These are phyloP conservation scores for Fusarium euwallaceae DNA, from an alignment of 2,329 filamentous ascomycete species.

Conservation along the genomic window DNA sequence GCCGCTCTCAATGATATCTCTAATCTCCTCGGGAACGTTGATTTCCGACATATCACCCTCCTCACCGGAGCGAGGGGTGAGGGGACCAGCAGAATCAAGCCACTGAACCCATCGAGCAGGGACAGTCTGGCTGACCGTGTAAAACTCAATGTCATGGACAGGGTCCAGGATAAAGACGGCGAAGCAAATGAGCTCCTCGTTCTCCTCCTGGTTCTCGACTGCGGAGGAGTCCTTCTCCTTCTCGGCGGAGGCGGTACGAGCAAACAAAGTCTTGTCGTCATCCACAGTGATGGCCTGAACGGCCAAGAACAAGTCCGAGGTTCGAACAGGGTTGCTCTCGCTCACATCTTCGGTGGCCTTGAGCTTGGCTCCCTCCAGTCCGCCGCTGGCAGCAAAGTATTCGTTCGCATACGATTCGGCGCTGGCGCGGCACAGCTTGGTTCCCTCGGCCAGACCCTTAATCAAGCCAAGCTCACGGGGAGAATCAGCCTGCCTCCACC, in stretches of 20 bases:
- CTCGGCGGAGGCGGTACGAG: slow-evolving; percentile 64
- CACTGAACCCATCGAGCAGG: slow-evolving; percentile 90
- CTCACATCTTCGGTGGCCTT: slow-evolving; percentile 83
- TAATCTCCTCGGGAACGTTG: slow-evolving; percentile 82
- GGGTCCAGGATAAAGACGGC: slow-evolving; percentile 88
- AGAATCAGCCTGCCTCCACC: slow-evolving; percentile 84
- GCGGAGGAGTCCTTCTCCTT: slow-evolving; percentile 68
- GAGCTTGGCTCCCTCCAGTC: slow-evolving; percentile 83
- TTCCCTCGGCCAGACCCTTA: slow-evolving; percentile 85
- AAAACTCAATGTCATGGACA: slow-evolving; percentile 90
- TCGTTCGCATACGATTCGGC: slow-evolving; percentile 90
- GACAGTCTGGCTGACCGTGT: slow-evolving; percentile 83
- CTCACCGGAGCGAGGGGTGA: slow-evolving; percentile 67
- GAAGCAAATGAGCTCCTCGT: slow-evolving; percentile 77
- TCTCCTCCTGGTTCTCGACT: slow-evolving; percentile 63
- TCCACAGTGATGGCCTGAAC: slow-evolving; percentile 86
- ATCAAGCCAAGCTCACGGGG: slow-evolving; percentile 84
- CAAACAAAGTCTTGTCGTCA: slow-evolving; percentile 76
- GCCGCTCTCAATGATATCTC: slow-evolving; percentile 81
- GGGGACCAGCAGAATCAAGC: slow-evolving; percentile 81
- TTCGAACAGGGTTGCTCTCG: slow-evolving; percentile 90
- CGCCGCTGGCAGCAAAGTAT: slow-evolving; percentile 83
- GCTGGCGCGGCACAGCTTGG: slow-evolving; percentile 89
- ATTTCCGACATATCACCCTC: slow-evolving; percentile 57
- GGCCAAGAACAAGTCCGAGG: slow-evolving; percentile 94